Base-by-base conservation (phyloP, 805 yeast genomes). In the Saccharomycopsis javanensis region DNA sequence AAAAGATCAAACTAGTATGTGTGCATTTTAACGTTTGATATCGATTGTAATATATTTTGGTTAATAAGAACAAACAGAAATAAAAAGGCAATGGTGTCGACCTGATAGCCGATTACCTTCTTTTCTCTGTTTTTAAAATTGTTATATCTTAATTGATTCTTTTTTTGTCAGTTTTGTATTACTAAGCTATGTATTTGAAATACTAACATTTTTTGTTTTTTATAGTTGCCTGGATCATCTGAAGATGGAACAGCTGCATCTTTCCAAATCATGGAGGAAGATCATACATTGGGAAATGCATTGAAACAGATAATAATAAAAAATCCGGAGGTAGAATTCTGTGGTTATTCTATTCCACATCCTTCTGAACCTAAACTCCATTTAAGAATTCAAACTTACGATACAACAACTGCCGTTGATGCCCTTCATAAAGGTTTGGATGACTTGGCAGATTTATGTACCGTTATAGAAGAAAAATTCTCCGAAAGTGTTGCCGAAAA, bases 321-420 rank as follows among this genome's bases (percentile, higher is more conserved):
- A 73, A 94, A 94, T 67, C 97, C 97, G 38, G 96, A 90, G 63
- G 99, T 94, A 27, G 99, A 94, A 68, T 94, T 94, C 70, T 92
- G 98, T 68, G 99, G 99, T 57, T 94, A 94, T 73, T 89, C 97
- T 50, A 94, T 94, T 64, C 99, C 99, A 10, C 99, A 94, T 72
- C 99, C 99, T 18, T 88, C 96, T 35, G 99, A 94, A 72, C 78
- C 88, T 60, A 85, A 86, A 64, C 75, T 94, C 72, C 89, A 94
- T 72, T 70, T 94, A 57, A 82, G 99, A 73, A 89, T 94, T 62
- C 99, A 94, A 74, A 94, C 99, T 0, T 91, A 90, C 67, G 97
- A 83, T 31, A 73, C 74, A 7, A 79, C 81, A 62, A 85, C 97
- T 3, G 98, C 98, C 3, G 82, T 88, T 42, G 96, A 92, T 69